Conservation (phyloP, 352 stramenopile genomes). For the Phytophthora fragariae region DNA sequence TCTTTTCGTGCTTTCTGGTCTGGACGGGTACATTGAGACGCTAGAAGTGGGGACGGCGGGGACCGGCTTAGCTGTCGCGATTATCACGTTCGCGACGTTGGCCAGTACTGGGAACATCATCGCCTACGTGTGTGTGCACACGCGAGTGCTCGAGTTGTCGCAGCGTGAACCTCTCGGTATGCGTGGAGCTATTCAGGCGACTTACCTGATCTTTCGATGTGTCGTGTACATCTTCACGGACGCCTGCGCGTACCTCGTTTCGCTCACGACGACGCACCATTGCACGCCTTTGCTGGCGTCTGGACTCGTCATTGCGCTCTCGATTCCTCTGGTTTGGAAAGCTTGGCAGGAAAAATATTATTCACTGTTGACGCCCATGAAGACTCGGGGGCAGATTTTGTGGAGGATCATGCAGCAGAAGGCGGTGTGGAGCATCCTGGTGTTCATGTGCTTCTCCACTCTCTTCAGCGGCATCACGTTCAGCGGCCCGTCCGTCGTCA, state of each 20-base stretch:
- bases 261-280: conserved; percentile 2
- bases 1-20: conserved; percentile 36
- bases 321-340: conserved; percentile 38
- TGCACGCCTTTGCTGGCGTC: conserved; percentile 33
- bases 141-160: conserved; percentile 51
- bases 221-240: conserved; percentile 33
- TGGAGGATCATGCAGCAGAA: conserved; percentile 60
- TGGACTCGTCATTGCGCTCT: conserved; percentile 26
- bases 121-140: conserved; percentile 48
- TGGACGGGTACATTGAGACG: conserved; percentile 36
- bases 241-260: conserved; percentile 14
- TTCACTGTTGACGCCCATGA: conserved; percentile 43
- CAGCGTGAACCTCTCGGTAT: conserved; percentile 48
- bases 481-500: conserved; percentile 24
- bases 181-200: conserved; percentile 50
- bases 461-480: conserved; percentile 43
- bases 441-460: conserved; percentile 51
- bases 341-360: conserved; percentile 50
- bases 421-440: conserved; percentile 48
- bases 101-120: conserved; percentile 45
- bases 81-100: conserved; percentile 36
- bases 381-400: conserved; percentile 42
- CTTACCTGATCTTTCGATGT: conserved; percentile 50
- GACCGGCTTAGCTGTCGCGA: conserved; percentile 18
- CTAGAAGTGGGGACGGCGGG: conserved; percentile 12